A percentile compares a stretch with the other conserved stretches of the same genome.
Evolutionary conservation across 352 stramenopile genomes (phyloP).

Genomic region (Globisporangium okanoganense): DNA sequence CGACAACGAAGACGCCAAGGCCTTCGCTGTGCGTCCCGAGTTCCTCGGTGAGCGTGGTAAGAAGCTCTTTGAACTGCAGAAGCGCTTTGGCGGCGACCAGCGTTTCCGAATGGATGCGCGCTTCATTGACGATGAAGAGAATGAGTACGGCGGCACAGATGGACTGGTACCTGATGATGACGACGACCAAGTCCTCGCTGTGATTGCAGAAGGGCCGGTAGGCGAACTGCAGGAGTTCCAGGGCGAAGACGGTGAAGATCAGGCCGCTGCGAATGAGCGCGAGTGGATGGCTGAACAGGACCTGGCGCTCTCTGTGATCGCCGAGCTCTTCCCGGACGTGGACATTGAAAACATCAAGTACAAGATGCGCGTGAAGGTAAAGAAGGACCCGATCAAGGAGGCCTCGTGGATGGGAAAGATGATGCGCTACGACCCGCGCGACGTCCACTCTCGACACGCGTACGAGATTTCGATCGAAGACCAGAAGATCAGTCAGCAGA

Average conservation of each 20-base stretch:
- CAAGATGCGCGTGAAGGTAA: conserved; percentile 33
- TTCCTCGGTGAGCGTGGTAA: conserved; percentile 67
- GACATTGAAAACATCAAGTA: conserved; percentile 63
- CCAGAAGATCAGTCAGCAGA: conserved; percentile 2
- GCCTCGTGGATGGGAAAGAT: conserved; percentile 77
- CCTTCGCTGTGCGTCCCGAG: conserved; percentile 65
- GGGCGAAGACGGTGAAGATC: conserved; percentile 31
- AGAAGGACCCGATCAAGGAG: conserved; percentile 65
- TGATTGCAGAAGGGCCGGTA: conserved; percentile 13
- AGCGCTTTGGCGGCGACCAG: conserved; percentile 70
- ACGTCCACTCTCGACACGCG: conserved; percentile 30
- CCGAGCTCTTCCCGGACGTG: conserved; percentile 60
- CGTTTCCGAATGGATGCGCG: conserved; percentile 75
- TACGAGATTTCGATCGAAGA: conserved; percentile 48
- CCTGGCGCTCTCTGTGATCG: conserved; percentile 45
- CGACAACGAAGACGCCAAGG: conserved; percentile 20
- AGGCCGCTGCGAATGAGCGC: conserved; percentile 28
- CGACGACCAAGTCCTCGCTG: conserved; percentile 14
- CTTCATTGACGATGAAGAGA: conserved; percentile 65
- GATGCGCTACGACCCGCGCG: conserved; percentile 64
- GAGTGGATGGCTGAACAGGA: conserved; percentile 55
- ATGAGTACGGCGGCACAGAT: conserved; percentile 52
- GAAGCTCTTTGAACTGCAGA: conserved; percentile 81
- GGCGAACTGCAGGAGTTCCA: conserved; percentile 47
- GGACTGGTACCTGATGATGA: conserved; percentile 25